These are phyloP conservation scores for Ligustrum vulgare DNA, from an alignment of 257 asterid species.

Conservation along the genomic window DNA sequence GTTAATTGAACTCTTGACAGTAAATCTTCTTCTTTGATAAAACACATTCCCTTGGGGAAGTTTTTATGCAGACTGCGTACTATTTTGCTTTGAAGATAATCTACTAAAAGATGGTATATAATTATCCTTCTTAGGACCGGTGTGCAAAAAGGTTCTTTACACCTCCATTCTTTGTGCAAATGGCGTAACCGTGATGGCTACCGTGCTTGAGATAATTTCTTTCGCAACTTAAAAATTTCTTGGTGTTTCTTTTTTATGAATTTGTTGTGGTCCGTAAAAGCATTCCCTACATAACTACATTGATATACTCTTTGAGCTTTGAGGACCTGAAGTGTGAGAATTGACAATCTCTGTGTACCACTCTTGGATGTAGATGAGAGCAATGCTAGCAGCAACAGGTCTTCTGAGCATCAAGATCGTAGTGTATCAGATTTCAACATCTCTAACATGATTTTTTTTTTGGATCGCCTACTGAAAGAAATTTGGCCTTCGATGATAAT, in stretches of 20 bases:
- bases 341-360: conserved; percentile 51
- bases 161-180: not conserved
- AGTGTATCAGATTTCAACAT: conserved; percentile 63
- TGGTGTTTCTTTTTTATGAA: not conserved
- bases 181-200: not conserved
- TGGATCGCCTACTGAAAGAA: conserved; percentile 49
- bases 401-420: conserved; percentile 60
- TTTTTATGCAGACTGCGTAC: not conserved
- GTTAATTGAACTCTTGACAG: not conserved
- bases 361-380: conserved; percentile 76
- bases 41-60: not conserved
- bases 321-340: not conserved
- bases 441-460: conserved; percentile 79
- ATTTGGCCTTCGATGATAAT: conserved; percentile 44
- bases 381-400: conserved; percentile 67
- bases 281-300: not conserved
- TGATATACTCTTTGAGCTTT: conserved; percentile 23
- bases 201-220: not conserved
- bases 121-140: not conserved
- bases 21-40: not conserved
- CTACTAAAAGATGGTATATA: not conserved
- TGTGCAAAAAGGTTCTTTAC: not conserved
- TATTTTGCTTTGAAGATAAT: not conserved
- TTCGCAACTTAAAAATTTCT: not conserved
- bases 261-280: not conserved